Conservation (phyloP, 305 asterid species). For the Ajuga reptans region DNA sequence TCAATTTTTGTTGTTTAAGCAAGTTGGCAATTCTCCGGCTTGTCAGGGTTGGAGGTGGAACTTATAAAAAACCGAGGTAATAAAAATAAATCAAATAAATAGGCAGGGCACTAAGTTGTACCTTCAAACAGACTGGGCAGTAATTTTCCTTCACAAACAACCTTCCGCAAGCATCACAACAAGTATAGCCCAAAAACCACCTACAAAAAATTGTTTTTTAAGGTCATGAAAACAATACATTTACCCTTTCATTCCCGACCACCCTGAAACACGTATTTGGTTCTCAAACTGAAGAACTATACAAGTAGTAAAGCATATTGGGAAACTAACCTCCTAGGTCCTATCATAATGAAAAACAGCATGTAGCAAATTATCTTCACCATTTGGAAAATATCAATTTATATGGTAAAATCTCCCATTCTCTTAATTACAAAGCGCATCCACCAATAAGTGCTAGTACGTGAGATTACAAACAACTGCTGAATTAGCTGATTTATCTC, state of each 20-base stretch:
- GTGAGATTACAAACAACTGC: not conserved
- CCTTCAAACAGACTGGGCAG: conserved; percentile 98
- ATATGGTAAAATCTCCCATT: not conserved
- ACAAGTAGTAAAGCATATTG: not conserved
- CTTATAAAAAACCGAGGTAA: not conserved
- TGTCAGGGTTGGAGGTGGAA: not conserved
- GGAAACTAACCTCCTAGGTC: not conserved
- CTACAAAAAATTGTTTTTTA: conserved; percentile 41
- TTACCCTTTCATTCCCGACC: not conserved
- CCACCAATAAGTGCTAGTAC: not conserved
- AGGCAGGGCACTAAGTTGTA: conserved; percentile 17
- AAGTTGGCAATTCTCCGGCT: not conserved
- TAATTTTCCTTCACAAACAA: conserved; percentile 88
- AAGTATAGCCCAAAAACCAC: conserved; percentile 97
- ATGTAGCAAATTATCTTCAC: not conserved
- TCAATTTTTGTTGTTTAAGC: conserved; percentile 21
- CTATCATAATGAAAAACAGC: not conserved
- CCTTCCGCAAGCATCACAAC: conserved; percentile 99
- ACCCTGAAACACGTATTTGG: not conserved
- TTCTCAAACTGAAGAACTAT: not conserved
- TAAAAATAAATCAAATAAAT: conserved; percentile 13
- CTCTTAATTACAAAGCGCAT: not conserved
- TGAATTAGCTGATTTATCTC: not conserved
- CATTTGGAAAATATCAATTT: not conserved
- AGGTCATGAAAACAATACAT: conserved; percentile 14